These are phyloP conservation scores for Thuja plicata DNA, from an alignment of 83 land plant genomes.

Conservation along the genomic window DNA sequence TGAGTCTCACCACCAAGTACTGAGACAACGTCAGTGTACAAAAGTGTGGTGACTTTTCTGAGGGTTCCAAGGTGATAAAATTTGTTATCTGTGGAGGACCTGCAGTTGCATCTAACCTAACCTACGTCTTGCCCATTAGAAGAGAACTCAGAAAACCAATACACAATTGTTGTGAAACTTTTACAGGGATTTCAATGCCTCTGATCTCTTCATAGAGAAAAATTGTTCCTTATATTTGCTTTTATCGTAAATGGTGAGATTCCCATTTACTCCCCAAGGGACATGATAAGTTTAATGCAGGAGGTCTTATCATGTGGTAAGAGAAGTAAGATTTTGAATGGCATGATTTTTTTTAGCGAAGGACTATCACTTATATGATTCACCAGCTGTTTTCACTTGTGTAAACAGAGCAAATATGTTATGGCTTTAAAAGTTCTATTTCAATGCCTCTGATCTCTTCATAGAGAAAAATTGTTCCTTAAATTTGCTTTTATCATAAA, in stretches of 20 bases:
- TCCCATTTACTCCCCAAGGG: not conserved
- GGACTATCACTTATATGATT: not conserved
- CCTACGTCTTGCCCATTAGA: not conserved
- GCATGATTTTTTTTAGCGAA: not conserved
- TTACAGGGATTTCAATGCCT: not conserved
- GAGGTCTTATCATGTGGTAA: not conserved
- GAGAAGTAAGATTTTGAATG: not conserved
- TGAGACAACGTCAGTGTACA: too few relatives aligned
- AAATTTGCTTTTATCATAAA: not conserved
- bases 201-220: not conserved
- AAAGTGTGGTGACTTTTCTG: not conserved
- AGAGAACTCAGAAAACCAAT: too few relatives aligned
- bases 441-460: too few relatives aligned
- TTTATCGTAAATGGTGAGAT: not conserved
- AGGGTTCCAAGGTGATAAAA: not conserved
- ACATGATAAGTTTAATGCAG: not conserved
- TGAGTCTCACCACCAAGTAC: not conserved
- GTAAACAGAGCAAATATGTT: conserved; percentile 77
- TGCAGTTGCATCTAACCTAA: not conserved
- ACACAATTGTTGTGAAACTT: not conserved
- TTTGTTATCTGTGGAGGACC: not conserved
- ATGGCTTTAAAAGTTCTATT: conserved; percentile 94
- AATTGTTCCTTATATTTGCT: not conserved
- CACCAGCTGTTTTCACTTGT: not conserved
- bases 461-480: not conserved